These are phyloP conservation scores for Aethionema arabicum DNA, from an alignment of 345 rosid species.

Conservation along the genomic window DNA sequence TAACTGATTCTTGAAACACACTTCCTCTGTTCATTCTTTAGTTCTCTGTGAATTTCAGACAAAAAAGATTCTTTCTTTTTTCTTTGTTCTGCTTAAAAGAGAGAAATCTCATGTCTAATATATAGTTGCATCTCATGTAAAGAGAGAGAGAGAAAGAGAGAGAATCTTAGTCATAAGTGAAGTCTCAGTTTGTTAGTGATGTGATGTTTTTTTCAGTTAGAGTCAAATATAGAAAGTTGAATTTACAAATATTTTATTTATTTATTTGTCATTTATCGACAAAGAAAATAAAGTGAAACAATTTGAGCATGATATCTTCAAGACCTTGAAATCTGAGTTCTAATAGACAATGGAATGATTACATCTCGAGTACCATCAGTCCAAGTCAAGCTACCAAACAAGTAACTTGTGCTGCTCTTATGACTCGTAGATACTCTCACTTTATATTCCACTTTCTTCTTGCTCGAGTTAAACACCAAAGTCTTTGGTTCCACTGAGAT, in stretches of 20 bases:
- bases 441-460: slow-evolving; percentile 27
- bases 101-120: slow-evolving; percentile 13
- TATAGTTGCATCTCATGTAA: slow-evolving; percentile 39
- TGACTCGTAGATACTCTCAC: slow-evolving; percentile 27
- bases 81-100: slow-evolving; percentile 22
- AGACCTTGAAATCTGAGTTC: slow-evolving; percentile 18
- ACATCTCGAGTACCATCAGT: slow-evolving; percentile 34
- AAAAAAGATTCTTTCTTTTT: not conserved
- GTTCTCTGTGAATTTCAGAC: slow-evolving; percentile 7
- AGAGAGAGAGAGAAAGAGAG: slow-evolving; percentile 26
- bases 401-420: slow-evolving; percentile 21
- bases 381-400: slow-evolving; percentile 33
- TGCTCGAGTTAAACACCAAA: slow-evolving; percentile 5
- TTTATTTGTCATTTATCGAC: not conserved
- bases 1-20: slow-evolving; percentile 17
- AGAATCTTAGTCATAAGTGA: slow-evolving; percentile 30
- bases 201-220: slow-evolving; percentile 33
- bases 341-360: slow-evolving; percentile 31
- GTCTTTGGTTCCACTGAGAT: slow-evolving; percentile 28
- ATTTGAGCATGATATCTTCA: not conserved
- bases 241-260: not conserved
- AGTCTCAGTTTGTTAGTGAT: slow-evolving; percentile 37
- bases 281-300: not conserved
- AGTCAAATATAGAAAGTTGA: slow-evolving; percentile 27
- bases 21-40: slow-evolving; percentile 17